A percentile compares a stretch with the other conserved stretches of the same genome.
These are phyloP conservation scores for Colletotrichum sp. DNA, from an alignment of 2,329 filamentous ascomycete species.

Conservation along the genomic window DNA sequence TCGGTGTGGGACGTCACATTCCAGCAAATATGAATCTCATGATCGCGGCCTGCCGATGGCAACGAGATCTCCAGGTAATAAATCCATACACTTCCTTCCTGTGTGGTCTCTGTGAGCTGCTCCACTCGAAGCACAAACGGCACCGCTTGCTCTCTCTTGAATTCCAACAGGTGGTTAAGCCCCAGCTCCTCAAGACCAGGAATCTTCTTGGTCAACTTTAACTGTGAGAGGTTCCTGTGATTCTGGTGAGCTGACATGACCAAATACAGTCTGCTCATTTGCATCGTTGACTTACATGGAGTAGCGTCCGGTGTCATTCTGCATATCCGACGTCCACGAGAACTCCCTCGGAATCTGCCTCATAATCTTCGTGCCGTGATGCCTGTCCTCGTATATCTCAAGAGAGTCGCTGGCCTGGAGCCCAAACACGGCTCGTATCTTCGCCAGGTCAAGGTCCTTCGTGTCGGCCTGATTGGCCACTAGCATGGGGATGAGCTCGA, in stretches of 20 bases:
- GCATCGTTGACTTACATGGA: neutral
- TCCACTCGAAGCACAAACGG: neutral
- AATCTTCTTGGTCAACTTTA: neutral
- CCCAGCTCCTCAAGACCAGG: neutral
- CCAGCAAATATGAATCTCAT: neutral
- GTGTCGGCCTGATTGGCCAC: neutral
- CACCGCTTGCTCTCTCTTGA: neutral
- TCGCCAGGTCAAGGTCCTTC: neutral
- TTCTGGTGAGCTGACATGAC: neutral
- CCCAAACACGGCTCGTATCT: neutral
- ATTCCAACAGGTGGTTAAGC: neutral
- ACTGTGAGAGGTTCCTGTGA: neutral
- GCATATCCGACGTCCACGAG: neutral
- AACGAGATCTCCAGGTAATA: neutral
- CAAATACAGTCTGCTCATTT: rapidly evolving
- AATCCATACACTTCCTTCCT: neutral
- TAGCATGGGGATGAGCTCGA: neutral
- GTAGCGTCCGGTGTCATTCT: neutral
- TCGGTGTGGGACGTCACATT: neutral
- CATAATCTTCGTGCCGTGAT: neutral
- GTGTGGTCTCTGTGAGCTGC: neutral
- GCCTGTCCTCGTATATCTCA: neutral
- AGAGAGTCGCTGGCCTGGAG: neutral
- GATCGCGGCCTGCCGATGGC: neutral
- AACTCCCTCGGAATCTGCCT: neutral